These are phyloP conservation scores for Fraxinus excelsior DNA, from an alignment of 257 asterid species.

Conservation along the genomic window DNA sequence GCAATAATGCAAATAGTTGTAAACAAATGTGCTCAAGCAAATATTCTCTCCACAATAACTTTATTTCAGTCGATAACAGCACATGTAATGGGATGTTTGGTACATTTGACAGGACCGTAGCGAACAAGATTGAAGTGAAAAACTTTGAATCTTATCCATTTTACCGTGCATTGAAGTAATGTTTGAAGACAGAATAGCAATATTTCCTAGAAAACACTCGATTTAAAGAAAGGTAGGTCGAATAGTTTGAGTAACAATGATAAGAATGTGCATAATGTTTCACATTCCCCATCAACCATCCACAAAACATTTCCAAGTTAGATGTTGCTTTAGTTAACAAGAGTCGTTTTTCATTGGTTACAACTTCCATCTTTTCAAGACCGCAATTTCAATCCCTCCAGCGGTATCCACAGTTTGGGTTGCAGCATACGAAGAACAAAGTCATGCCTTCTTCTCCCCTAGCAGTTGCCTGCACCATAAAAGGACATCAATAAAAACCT, in stretches of 20 bases:
- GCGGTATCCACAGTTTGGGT: constrained; percentile 78
- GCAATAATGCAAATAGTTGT: no score
- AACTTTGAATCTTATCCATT: no score
- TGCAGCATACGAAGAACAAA: constrained; percentile 92
- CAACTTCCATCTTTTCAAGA: neutral
- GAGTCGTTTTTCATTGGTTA: no score
- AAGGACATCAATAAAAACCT: neutral
- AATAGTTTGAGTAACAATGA: neutral
- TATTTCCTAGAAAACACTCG: neutral
- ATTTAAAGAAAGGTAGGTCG: neutral
- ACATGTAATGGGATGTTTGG: no score
- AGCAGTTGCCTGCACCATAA: constrained; percentile 72
- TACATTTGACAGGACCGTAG: no score
- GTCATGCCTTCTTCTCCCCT: constrained; percentile 98
- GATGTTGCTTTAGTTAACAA: constrained; percentile 7
- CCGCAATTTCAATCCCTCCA: constrained; percentile 72
- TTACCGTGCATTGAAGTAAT: no score
- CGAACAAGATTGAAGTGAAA: no score
- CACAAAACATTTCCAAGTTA: neutral
- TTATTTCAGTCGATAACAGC: no score
- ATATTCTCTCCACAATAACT: no score
- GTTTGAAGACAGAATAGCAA: no score
- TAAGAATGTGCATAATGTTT: neutral
- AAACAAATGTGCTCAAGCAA: no score
- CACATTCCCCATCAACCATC: neutral